Conservation (phyloP, 1,284 basidiomycete species). For the Blastosporella zonata region DNA sequence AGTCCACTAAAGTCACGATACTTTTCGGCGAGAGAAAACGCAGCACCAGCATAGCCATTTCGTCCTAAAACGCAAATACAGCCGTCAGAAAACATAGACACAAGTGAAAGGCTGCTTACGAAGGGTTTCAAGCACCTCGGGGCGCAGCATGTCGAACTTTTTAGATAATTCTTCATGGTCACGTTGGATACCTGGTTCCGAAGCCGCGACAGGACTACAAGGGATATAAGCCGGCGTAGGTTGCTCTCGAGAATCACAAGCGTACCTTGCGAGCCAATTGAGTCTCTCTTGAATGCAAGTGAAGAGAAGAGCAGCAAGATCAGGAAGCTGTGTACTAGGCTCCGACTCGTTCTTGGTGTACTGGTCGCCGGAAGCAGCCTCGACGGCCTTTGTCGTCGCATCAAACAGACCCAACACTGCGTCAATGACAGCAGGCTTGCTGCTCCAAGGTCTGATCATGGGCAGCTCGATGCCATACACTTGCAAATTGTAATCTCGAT, state of each 20-base stretch:
- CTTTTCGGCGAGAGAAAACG: constrained; percentile 81
- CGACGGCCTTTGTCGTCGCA: constrained; percentile 53
- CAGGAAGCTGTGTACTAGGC: constrained; percentile 64
- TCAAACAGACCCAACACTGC: constrained; percentile 74
- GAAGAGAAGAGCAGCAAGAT: constrained; percentile 70
- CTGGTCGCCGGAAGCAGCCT: constrained; percentile 32
- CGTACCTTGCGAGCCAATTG: constrained; percentile 65
- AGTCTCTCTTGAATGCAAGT: constrained; percentile 72
- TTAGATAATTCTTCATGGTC: constrained; percentile 60
- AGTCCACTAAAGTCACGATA: constrained; percentile 84
- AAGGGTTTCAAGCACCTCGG: constrained; percentile 73
- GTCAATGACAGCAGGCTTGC: constrained; percentile 63
- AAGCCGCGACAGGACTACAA: constrained; percentile 42
- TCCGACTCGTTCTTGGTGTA: constrained; percentile 26
- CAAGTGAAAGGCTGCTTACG: constrained; percentile 46
- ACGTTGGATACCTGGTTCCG: constrained; percentile 43
- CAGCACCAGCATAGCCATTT: constrained; percentile 64
- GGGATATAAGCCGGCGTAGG: not conserved
- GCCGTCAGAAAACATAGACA: not conserved
- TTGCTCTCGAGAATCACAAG: not conserved
- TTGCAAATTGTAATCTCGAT: constrained; percentile 66
- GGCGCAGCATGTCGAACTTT: constrained; percentile 65
- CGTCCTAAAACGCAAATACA: constrained; percentile 40
- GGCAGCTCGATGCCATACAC: constrained; percentile 78
- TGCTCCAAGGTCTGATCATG: constrained; percentile 85